Evolutionary conservation across 108 stramenopile genomes (phyloP), one percentile per base, ranked within the genome.

Genomic region (Discostella stelligeroides): DNA sequence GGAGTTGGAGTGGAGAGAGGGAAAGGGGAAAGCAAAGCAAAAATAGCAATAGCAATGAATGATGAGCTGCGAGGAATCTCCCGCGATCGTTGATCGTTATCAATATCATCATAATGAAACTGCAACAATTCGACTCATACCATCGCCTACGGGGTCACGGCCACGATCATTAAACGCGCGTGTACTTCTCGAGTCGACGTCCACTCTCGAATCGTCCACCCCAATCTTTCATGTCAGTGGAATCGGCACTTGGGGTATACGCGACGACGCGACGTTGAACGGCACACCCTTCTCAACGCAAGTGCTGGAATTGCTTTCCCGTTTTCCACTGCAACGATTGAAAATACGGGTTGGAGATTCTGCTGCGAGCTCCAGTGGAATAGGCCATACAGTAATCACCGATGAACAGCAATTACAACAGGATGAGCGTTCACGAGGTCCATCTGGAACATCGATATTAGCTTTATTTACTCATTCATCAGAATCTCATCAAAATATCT

Each of bases 241-340:
- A 15, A 56, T 54, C 39, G 25, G 21, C 39, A 28, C 34, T 27
- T 41, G 53, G 40, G 34, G 23, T 5, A 7, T 60, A 0, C 8
- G 17, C 8, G 25, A 57, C 20, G 68, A 54, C 15, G 68, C 55
- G 7, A 43, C 30, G 37, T 13, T 11, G 1, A 77, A 54, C 15
- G 64, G 46, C 18, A 79, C 77, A n/a, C 70, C 70, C 13, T 79
- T 79, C 46, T 66, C 69, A 20, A n/a, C 70, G 29, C 62, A 66
- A 41, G 41, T 79, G 21, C 15, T 70, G 41, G 29, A 53, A 10
- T 60, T 79, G 27, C 38, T 79, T 18, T 59, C 77, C 12, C 59
- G 63, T 13, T 69, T 70, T 62, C 61, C 68, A 50, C 28, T 77
- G 55, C 63, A 55, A 23, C 43, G 68, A 30, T 65, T 77, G 30